Evolutionary conservation across 2,329 filamentous ascomycete species (phyloP).

Genomic region (Talaromyces sp.): DNA sequence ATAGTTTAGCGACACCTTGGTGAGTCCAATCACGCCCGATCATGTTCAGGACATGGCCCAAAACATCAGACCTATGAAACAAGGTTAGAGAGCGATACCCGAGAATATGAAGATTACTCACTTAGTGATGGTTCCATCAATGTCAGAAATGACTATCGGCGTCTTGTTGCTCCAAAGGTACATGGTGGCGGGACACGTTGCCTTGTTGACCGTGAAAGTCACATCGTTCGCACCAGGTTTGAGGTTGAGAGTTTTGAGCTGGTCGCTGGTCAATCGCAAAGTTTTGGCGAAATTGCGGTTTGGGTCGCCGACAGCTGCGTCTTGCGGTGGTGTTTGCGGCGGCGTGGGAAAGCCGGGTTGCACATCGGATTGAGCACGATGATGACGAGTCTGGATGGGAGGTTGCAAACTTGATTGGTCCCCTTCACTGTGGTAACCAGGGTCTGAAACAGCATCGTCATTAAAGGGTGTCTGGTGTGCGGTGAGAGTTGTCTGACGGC

Average conservation of each 20-base stretch:
- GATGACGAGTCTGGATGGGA: conserved; percentile 43
- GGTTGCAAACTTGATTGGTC: conserved; percentile 63
- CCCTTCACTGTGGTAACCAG: conserved; percentile 91
- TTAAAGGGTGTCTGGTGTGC: conserved; percentile 45
- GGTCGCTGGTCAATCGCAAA: conserved; percentile 86
- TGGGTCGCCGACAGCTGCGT: conserved; percentile 54
- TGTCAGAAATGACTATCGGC: conserved; percentile 95
- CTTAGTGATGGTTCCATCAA: conserved; percentile 98
- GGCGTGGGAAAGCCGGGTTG: conserved; percentile 62
- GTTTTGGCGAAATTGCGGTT: conserved; percentile 95
- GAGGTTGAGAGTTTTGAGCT: conserved; percentile 78
- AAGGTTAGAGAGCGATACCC: conserved; percentile 14
- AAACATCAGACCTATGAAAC: conserved; percentile 62
- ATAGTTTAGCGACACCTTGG: conserved; percentile 90
- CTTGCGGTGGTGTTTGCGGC: conserved; percentile 46
- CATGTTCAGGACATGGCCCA: conserved; percentile 92
- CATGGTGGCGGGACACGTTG: conserved; percentile 87
- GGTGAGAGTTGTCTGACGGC: conserved; percentile 53
- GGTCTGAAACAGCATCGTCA: conserved; percentile 82
- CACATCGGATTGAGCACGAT: conserved; percentile 59
- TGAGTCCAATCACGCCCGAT: conserved; percentile 98
- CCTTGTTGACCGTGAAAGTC: conserved; percentile 93
- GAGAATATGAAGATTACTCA: conserved; percentile 23
- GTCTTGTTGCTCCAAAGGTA: conserved; percentile 88
- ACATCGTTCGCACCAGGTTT: conserved; percentile 85